Evolutionary conservation across 345 rosid genomes (phyloP), one percentile per base, ranked within the genome.

Genomic region (Hibiscus syriacus): DNA sequence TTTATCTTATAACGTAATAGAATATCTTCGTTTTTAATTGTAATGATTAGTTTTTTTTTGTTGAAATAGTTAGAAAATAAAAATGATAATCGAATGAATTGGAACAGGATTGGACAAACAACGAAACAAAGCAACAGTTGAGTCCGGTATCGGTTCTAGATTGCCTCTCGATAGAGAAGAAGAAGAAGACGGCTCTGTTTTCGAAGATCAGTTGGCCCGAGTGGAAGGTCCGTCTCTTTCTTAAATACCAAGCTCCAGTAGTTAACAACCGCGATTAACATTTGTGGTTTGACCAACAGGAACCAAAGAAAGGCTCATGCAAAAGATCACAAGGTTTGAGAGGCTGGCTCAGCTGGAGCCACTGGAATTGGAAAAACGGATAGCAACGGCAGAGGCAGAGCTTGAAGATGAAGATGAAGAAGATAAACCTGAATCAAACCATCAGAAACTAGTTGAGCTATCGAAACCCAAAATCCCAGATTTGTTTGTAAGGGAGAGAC

Each of bases 81-180:
- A 32, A 32, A 32, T 32, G 36, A 32, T 32, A 32, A 32, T 5
- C 6, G 36, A 32, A 32, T 6, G 6, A 32, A 2, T 36, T 36
- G 30, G 5, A 65, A 53, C 78, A 87, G 87, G 83, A 84, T 1
- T 84, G 88, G 83, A 38, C 63, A 8, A 83, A 70, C 67, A 92
- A 85, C 55, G 87, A 83, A 64, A 79, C 74, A 64, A 93, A 85
- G 41, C 91, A 87, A 67, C 98, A 87, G 64, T 87, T 80, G 5
- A 93, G 97, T 78, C 97, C 98, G 1, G 84, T 90, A 0, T 90
- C 97, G 20, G 82, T 89, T 4, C 71, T 93, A 74, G 96, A 93
- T 54, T 84, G 88, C 48, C 92, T 63, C 87, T 87, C 77, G 72
- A 86, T 55, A 92, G 88, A 14, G 92, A 85, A 60, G 65, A 22